Evolutionary conservation across 2,329 filamentous ascomycete genomes (phyloP), one percentile per base, ranked within the genome.

Genomic region (Talaromyces amestolkiae): DNA sequence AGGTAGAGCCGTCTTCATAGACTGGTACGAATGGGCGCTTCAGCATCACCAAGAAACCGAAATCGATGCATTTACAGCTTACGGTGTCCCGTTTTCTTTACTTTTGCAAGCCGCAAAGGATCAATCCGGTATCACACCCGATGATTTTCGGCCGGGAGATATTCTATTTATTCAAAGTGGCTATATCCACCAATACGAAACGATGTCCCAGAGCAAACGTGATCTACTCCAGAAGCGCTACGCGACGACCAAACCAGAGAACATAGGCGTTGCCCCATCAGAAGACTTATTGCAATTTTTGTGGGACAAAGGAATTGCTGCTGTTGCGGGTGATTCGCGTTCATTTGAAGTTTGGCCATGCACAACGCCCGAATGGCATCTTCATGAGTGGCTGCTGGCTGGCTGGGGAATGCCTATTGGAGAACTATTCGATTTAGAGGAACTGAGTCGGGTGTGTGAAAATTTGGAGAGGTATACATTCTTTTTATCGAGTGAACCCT

Each of bases 391-490:
- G 45, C 45, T 62, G 43, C 33, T 62, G 60, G 61, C 54, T 24
- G 49, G 66, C 63, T 68, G 61, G 65, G 65, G 68, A 7, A 41
- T 56, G 6, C 71, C 70, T 8, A 70, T 72, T 43, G 71, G 71
- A 11, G 71, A 72, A 60, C 65, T 72, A 65, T 66, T 69, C 17
- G 70, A 72, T 64, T 54, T 72, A 3, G 69, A 72, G 22, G 56
- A 63, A 43, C 51, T 72, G 53, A 67, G 70, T 10, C 61, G 60
- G 58, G 43, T 59, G 10, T 72, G 70, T 41, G 65, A 65, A 49
- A 67, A 66, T 47, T 60, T 66, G 24, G 66, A 68, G 3, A 45
- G 69, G 39, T 71, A 68, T 62, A 68, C 66, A 15, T 72, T 72
- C 56, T 72, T 72, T 58, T 39, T 72, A 3, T 63, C 68, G 3